Conservation (phyloP, 352 stramenopile genomes). For the Globisporangium paddicum region DNA sequence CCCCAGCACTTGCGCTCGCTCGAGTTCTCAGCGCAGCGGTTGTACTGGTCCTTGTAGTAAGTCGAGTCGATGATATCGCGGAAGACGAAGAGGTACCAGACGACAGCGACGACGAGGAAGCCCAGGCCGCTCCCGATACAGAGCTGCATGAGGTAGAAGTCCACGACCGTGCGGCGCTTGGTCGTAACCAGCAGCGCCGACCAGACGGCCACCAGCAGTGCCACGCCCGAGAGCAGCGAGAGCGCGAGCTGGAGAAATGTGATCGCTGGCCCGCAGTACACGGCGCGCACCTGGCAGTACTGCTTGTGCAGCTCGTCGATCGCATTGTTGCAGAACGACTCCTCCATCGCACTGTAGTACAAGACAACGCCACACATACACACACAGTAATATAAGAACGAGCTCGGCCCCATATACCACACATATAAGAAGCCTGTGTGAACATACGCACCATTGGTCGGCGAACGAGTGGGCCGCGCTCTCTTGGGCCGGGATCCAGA, state of each 20-base stretch:
- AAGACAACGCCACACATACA: background rate
- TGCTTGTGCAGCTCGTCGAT: constrained; percentile 69
- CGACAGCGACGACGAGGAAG: constrained; percentile 32
- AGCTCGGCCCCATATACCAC: too few relatives aligned
- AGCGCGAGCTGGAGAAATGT: constrained; percentile 55
- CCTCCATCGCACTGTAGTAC: constrained; percentile 20
- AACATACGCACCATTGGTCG: constrained; percentile 44
- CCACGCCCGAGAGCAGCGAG: constrained; percentile 41
- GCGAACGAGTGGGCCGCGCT: constrained; percentile 54
- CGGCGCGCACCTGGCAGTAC: constrained; percentile 65
- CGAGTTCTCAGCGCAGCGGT: constrained; percentile 58
- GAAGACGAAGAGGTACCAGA: constrained; percentile 77
- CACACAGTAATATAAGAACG: background rate
- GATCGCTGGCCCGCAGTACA: constrained; percentile 63
- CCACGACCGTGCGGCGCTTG: constrained; percentile 49
- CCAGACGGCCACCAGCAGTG: constrained; percentile 48
- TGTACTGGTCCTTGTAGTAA: constrained; percentile 82
- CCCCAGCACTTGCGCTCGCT: constrained; percentile 60
- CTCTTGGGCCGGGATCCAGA: constrained; percentile 65
- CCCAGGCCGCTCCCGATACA: constrained; percentile 54
- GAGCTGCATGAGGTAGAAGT: constrained; percentile 68
- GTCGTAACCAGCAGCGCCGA: constrained; percentile 44
- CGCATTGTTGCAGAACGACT: constrained; percentile 39
- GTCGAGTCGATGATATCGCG: constrained; percentile 52
- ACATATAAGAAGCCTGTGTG: background rate